Percentiles rank a stretch among this genome's conserved stretches.
These are phyloP conservation scores for Coniferiporia weirii DNA, from an alignment of 1,284 basidiomycete species.

Conservation along the genomic window DNA sequence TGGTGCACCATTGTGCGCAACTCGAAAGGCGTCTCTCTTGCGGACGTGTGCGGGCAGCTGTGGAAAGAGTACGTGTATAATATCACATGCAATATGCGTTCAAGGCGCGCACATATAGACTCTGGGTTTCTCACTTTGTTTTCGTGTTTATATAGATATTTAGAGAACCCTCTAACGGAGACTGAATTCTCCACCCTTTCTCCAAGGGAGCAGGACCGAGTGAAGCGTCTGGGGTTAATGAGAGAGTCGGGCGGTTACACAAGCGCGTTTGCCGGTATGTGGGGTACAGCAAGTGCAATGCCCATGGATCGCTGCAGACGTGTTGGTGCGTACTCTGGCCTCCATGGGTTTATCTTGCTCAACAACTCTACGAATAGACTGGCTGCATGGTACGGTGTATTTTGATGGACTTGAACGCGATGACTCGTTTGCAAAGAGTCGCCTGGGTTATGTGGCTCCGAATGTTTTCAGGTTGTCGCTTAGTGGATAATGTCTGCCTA, in stretches of 20 bases:
- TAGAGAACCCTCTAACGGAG: constrained; percentile 41
- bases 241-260: constrained; percentile 30
- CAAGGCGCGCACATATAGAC: neutral
- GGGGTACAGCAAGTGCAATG: constrained; percentile 1
- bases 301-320: constrained; percentile 6
- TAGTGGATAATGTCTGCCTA: constrained; percentile 1
- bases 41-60: constrained; percentile 59
- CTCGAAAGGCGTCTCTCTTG: constrained; percentile 64
- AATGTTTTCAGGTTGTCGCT: constrained; percentile 67
- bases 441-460: constrained; percentile 69
- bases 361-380: constrained; percentile 42
- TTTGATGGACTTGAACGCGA: constrained; percentile 60
- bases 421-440: constrained; percentile 48
- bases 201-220: constrained; percentile 59
- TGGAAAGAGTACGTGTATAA: constrained; percentile 58
- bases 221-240: constrained; percentile 53
- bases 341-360: constrained; percentile 4
- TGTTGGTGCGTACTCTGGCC: constrained; percentile 23
- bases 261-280: constrained; percentile 4
- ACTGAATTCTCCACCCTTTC: constrained; percentile 56
- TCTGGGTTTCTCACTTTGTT: neutral
- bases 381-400: constrained; percentile 64
- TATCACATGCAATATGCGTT: neutral
- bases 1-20: constrained; percentile 78
- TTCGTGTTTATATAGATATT: neutral